Percentiles rank a stretch among this genome's conserved stretches.
Evolutionary conservation across 345 rosid species (phyloP).

Genomic region (Linum trigynum): DNA sequence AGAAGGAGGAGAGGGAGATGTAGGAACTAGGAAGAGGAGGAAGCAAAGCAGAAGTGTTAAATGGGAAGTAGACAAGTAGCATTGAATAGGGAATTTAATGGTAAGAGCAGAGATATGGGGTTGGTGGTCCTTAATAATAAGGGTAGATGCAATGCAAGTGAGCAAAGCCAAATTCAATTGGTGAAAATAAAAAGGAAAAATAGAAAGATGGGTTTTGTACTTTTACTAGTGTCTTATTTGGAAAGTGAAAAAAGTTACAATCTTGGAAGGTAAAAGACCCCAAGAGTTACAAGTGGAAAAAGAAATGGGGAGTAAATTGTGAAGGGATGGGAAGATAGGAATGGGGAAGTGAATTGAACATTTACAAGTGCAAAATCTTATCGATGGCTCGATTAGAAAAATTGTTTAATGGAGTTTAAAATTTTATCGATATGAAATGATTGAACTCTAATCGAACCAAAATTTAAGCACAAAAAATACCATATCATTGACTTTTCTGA

Average conservation of each 20-base stretch:
- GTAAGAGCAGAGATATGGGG: conserved; percentile 14
- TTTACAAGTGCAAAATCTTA: no score
- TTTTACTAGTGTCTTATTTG: background rate
- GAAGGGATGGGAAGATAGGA: no score
- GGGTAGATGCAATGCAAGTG: conserved; percentile 1
- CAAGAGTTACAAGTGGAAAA: no score
- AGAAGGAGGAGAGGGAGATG: background rate
- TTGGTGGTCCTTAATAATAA: conserved; percentile 17
- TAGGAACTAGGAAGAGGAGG: background rate
- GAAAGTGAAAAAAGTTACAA: background rate
- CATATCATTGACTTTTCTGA: no score
- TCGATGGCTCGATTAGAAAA: no score
- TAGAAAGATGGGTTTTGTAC: background rate
- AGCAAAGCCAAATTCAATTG: background rate
- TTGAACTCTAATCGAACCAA: no score
- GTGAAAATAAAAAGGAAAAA: background rate
- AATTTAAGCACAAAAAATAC: no score
- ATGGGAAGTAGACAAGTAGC: conserved; percentile 14
- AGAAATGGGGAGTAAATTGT: no score
- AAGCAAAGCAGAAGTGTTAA: background rate
- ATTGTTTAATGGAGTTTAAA: no score
- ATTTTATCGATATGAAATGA: no score
- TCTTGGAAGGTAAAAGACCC: background rate
- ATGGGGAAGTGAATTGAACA: no score
- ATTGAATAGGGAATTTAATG: conserved; percentile 22